phyloP scores from a whole-genome alignment of 2,329 filamentous ascomycete species.

The Cladosporium sphaerospermum region DNA sequence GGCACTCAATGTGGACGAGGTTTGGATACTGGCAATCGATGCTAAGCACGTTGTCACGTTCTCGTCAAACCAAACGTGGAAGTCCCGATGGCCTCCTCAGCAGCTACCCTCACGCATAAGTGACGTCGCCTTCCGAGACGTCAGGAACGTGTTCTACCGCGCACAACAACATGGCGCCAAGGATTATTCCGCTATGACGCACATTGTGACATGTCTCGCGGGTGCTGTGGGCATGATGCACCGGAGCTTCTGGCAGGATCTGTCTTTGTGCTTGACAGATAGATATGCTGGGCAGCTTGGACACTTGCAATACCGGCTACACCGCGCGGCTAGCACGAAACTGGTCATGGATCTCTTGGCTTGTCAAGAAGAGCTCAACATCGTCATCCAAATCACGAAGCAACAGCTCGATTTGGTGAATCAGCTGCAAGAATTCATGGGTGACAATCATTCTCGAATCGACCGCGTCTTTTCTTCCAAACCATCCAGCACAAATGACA shows the following conservation, averaged over 20 bases:
- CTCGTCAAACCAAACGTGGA: constrained; percentile 40
- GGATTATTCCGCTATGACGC: constrained; percentile 35
- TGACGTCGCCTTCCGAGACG: constrained; percentile 37
- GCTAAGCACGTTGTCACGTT: constrained; percentile 37
- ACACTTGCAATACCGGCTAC: constrained; percentile 38
- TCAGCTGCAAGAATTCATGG: constrained; percentile 17
- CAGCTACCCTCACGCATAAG: constrained; percentile 36
- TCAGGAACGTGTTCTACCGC: constrained; percentile 34
- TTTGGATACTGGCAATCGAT: constrained; percentile 39
- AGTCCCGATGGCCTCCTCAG: constrained; percentile 37
- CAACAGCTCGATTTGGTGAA: constrained; percentile 36
- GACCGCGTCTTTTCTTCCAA: not conserved
- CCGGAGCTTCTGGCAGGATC: constrained; percentile 38
- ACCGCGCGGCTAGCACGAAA: constrained; percentile 37
- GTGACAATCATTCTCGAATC: constrained; percentile 12
- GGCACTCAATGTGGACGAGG: constrained; percentile 37
- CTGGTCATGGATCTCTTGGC: constrained; percentile 41
- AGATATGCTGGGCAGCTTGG: constrained; percentile 38
- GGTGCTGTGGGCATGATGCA: constrained; percentile 40
- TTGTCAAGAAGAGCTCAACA: constrained; percentile 40
- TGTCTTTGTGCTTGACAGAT: constrained; percentile 36
- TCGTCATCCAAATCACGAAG: constrained; percentile 39
- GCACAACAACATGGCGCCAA: constrained; percentile 21
- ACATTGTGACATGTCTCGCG: constrained; percentile 33
- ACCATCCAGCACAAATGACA: not conserved